A percentile compares a stretch with the other conserved stretches of the same genome.
Conservation (phyloP, 179 eudicot genomes). For the Amaranthus tricolor region DNA sequence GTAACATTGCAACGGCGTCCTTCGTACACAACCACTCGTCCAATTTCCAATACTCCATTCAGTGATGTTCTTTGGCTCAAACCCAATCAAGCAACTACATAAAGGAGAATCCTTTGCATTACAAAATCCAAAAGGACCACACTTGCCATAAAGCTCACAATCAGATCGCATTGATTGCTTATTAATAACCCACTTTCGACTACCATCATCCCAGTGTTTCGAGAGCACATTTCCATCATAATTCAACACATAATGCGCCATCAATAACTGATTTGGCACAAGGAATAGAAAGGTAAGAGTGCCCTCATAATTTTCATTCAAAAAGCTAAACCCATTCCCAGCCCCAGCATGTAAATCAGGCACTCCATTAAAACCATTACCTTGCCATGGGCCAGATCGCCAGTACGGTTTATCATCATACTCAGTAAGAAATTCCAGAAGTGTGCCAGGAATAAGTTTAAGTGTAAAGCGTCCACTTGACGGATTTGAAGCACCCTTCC, state of each 20-base stretch:
- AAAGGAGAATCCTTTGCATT: conserved; percentile 21
- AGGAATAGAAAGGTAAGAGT: not conserved
- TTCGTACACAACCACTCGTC: conserved; percentile 43
- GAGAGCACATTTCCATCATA: conserved; percentile 8
- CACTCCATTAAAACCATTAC: conserved; percentile 29
- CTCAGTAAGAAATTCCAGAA: conserved; percentile 19
- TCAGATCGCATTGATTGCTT: conserved; percentile 15
- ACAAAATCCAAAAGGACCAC: conserved; percentile 52
- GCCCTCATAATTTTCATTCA: not conserved
- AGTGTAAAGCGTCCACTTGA: conserved; percentile 21
- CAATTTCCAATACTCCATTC: conserved; percentile 47
- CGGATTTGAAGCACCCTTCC: conserved; percentile 37
- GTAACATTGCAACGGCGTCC: conserved; percentile 24
- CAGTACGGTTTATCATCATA: conserved; percentile 24
- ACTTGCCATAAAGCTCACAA: conserved; percentile 43
- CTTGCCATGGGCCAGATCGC: conserved; percentile 33
- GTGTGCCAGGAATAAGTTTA: not conserved
- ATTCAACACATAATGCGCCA: not conserved
- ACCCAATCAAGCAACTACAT: conserved; percentile 46
- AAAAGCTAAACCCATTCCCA: not conserved
- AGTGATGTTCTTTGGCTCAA: conserved; percentile 31
- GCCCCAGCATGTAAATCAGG: not conserved
- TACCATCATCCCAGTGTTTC: conserved; percentile 21
- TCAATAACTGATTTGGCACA: not conserved
- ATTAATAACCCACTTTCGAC: conserved; percentile 20